Base-by-base conservation (phyloP, 2,329 filamentous ascomycete species). In the Exophiala alcalophila region DNA sequence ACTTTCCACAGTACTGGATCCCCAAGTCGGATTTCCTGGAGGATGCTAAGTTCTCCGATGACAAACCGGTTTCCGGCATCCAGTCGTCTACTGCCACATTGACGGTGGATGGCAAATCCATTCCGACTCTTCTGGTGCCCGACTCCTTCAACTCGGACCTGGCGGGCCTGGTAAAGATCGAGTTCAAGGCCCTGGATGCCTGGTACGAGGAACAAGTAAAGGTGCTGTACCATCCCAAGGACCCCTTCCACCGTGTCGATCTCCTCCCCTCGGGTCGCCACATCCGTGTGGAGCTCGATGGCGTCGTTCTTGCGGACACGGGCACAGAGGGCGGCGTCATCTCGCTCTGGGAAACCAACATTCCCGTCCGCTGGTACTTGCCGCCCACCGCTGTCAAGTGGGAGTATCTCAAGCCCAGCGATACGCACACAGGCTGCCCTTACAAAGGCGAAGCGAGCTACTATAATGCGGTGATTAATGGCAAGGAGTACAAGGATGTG, bases 401-500 rank as follows among this genome's bases (percentile, higher is more conserved):
- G 49, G 30, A 48, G 15, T 47, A 51, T 37, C 35, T 57, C 14
- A 42, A 26, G 7, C 49, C 49, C 11, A 54, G 51, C 18, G 36
- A 43, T 5, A 57, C 53, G 16, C 47, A 55, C 14, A 57, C 55
- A 5, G 55, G 53, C 5, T 57, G 55, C 44, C 55, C 55, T 3
- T 57, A 57, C 37, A 57, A 57, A 27, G 55, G 55, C 0, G 25
- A 53, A 28, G 55, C 55, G 30, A 56, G 51, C 42, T 57, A 57
- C 21, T 57, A 57, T 40, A 35, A 54, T 44, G 53, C 51, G 9
- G 46, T 52, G 20, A 41, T 57, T 19, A 45, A 52, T 15, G 53
- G 53, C 12, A 51, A 54, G 40, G 53, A 56, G 36, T 12, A 44
- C 21, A 52, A 53, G 35, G 53, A 57, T 43, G 51, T 56, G 18